Evolutionary conservation across 208 protist genomes (phyloP).

Genomic region (Crithidia expoeki): DNA sequence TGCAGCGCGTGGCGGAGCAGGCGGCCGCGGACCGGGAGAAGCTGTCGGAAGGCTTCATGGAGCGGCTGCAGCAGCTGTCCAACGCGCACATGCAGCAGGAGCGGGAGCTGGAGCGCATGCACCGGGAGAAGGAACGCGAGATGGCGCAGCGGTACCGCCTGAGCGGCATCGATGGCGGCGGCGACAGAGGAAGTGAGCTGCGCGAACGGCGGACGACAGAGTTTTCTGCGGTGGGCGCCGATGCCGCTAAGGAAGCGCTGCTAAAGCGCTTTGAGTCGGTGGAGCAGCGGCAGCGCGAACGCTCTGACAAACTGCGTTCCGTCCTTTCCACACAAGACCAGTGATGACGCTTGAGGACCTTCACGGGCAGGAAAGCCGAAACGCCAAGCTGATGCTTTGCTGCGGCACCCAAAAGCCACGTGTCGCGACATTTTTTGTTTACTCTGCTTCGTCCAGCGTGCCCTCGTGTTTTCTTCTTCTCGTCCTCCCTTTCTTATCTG

Average conservation of each 20-base stretch:
- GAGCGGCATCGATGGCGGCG: conserved; percentile 14
- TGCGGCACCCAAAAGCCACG: no score
- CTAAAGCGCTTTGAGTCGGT: conserved; percentile 35
- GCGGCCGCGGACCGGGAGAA: conserved; percentile 53
- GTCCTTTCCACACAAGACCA: conserved; percentile 21
- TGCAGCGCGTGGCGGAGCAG: conserved; percentile 43
- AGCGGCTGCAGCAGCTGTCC: conserved; percentile 68
- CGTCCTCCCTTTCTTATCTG: not conserved
- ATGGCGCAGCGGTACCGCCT: conserved; percentile 39
- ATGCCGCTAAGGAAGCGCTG: conserved; percentile 28
- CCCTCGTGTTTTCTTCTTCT: conserved; percentile 14
- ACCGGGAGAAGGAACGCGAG: conserved; percentile 70
- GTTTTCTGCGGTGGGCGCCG: not conserved
- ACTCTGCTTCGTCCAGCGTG: no score
- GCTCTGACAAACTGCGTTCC: conserved; percentile 52
- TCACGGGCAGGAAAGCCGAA: not conserved
- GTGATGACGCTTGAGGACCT: not conserved
- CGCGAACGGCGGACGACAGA: conserved; percentile 19
- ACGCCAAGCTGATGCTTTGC: not conserved
- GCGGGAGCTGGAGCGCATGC: conserved; percentile 63
- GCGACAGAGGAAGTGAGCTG: conserved; percentile 18
- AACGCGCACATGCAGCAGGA: conserved; percentile 61
- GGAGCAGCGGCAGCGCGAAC: conserved; percentile 54
- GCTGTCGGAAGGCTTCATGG: conserved; percentile 44
- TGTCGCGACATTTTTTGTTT: no score